Percentiles rank a stretch among this genome's conserved stretches.
Conservation (phyloP, 768 basidiomycete species). For the Termitomyces sp. region DNA sequence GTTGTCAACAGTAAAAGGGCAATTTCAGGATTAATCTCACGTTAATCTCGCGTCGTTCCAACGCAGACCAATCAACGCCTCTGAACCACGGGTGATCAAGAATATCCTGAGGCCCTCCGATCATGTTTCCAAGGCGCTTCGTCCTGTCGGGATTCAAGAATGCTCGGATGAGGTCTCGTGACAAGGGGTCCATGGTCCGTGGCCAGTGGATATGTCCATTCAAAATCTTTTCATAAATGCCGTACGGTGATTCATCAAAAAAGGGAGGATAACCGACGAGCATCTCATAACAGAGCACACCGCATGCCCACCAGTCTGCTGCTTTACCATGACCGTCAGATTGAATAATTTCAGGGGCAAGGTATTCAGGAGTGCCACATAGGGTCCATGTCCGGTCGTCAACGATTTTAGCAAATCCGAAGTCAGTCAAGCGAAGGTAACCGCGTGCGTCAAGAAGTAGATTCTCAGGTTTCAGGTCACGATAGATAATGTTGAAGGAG, state of each 20-base stretch:
- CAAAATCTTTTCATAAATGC: conserved; percentile 97
- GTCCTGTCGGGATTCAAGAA: conserved; percentile 91
- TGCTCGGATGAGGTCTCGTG: conserved; percentile 81
- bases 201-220: conserved; percentile 88
- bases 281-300: conserved; percentile 97
- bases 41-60: conserved; percentile 82
- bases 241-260: conserved; percentile 96
- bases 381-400: conserved; percentile 98
- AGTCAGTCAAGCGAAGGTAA: conserved; percentile 94
- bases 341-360: conserved; percentile 97
- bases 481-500: conserved; percentile 95
- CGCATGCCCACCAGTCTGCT: conserved; percentile 99
- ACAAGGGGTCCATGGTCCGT: conserved; percentile 82
- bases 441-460: conserved; percentile 92
- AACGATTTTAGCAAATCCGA: conserved; percentile 96
- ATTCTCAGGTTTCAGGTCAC: conserved; percentile 98
- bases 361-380: conserved; percentile 94
- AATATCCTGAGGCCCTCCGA: conserved; percentile 87
- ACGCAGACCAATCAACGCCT: conserved; percentile 88
- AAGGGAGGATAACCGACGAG: conserved; percentile 98
- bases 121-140: conserved; percentile 89
- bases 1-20: conserved; percentile 4
- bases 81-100: conserved; percentile 93
- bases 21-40: conserved; percentile 34
- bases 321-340: conserved; percentile 98